Evolutionary conservation across 805 yeast species (phyloP), one percentile per base, ranked within the genome.

Genomic region (Yamadazyma tumulicola): DNA sequence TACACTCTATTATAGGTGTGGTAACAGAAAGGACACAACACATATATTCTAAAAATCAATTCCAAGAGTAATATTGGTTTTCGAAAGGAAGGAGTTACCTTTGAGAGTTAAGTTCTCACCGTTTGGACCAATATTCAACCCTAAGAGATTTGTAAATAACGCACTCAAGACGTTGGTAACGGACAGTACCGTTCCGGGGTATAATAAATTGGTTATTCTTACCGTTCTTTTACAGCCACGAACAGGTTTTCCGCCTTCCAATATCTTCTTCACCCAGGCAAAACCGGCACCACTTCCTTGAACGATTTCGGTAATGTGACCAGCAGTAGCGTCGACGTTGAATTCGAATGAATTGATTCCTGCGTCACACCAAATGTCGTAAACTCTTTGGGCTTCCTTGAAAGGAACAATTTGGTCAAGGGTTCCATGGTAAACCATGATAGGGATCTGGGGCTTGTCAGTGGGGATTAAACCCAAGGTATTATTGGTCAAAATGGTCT

Each of bases 191-290:
- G 34, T 35, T 67, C 61, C 37, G 64, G 55, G 46, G 61, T 52
- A 49, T 61, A 77, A 37, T 68, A 83, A 28, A 61, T 60, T 53
- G 48, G 61, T 9, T 56, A 55, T 41, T 67, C 80, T 41, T 61
- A 56, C 81, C 75, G 77, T 45, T 63, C 58, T 71, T 73, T 67
- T 19, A 23, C 41, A 40, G 2, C 57, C 55, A 2, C 30, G 12
- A 11, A 46, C 38, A 3, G 49, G 35, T 3, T 35, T 28, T 5
- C 15, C 37, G 13, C 53, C 51, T 3, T 39, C 31, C 9, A 48
- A 44, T 17, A 45, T 41, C 8, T 39, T 39, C 27, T 42, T 31
- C 8, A 54, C 19, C 52, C 53, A 54, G 11, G 38, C 20, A 9
- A 53, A 34, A 4, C 50, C 57, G 15, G 47, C 47, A 20, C 45